Conservation (phyloP, 2,329 filamentous ascomycete genomes). For the Ramularia endophylla region DNA sequence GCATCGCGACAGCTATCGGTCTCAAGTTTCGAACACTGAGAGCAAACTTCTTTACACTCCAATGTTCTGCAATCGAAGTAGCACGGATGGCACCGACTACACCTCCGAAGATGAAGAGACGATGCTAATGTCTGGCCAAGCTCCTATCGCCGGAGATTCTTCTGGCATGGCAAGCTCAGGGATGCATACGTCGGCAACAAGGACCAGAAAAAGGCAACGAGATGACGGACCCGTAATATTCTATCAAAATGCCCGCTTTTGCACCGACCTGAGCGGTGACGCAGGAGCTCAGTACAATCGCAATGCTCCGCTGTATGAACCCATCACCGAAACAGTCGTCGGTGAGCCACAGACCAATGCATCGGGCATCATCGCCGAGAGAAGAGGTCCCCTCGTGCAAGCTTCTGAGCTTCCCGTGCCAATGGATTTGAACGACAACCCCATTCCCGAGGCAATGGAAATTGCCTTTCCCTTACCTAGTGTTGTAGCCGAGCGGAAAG, state of each 20-base stretch:
- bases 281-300: conserved; percentile 23
- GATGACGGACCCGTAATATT: conserved; percentile 75
- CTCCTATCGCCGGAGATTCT: conserved; percentile 29
- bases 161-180: conserved; percentile 43
- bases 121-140: conserved; percentile 27
- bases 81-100: conserved; percentile 35
- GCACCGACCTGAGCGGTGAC: conserved; percentile 71
- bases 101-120: conserved; percentile 31
- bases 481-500: conserved; percentile 16
- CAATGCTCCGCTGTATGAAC: conserved; percentile 18
- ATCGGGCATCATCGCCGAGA: conserved; percentile 18
- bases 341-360: conserved; percentile 8
- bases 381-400: conserved; percentile 27
- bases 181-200: conserved; percentile 34
- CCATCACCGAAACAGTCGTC: conserved; percentile 7
- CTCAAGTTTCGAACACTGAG: conserved; percentile 11
- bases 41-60: conserved; percentile 41
- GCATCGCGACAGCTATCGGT: conserved; percentile 15
- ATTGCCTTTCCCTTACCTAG: conserved; percentile 33
- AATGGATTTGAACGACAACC: conserved; percentile 33
- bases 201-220: conserved; percentile 44
- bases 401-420: conserved; percentile 27
- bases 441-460: conserved; percentile 30
- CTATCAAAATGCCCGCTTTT: conserved; percentile 74
- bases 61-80: conserved; percentile 42